These are phyloP conservation scores for Hymenoscyphus fructigenus DNA, from an alignment of 2,329 filamentous ascomycete genomes.

Conservation along the genomic window DNA sequence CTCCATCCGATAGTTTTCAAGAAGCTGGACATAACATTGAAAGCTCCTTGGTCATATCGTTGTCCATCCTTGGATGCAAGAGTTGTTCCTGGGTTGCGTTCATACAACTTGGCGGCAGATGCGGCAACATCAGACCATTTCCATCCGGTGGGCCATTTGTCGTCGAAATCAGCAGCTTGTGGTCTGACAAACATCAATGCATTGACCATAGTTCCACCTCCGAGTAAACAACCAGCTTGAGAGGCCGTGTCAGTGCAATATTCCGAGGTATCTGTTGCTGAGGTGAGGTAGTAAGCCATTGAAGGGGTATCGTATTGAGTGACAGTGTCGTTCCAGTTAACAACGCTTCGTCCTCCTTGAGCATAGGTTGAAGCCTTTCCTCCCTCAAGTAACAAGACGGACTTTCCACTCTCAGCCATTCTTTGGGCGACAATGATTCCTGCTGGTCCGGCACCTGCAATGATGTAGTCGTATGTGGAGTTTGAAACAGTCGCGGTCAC, in stretches of 20 bases:
- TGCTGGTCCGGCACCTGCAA: slow-evolving; percentile 62
- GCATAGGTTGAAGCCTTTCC: slow-evolving; percentile 24
- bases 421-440: slow-evolving; percentile 56
- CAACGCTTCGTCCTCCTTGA: slow-evolving; percentile 22
- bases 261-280: slow-evolving; percentile 52
- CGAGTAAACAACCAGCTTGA: slow-evolving; percentile 69
- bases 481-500: slow-evolving; percentile 25
- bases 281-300: slow-evolving; percentile 63
- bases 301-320: slow-evolving; percentile 70
- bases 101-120: slow-evolving; percentile 61
- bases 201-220: slow-evolving; percentile 56
- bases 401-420: slow-evolving; percentile 47
- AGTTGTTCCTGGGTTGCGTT: slow-evolving; percentile 66
- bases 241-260: slow-evolving; percentile 50
- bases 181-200: slow-evolving; percentile 67
- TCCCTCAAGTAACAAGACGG: slow-evolving; percentile 44
- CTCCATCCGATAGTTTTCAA: slow-evolving; percentile 55
- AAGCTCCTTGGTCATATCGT: slow-evolving; percentile 64
- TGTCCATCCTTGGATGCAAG: slow-evolving; percentile 63
- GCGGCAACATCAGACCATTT: slow-evolving; percentile 59
- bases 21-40: slow-evolving; percentile 54
- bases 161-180: slow-evolving; percentile 64
- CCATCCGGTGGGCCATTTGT: slow-evolving; percentile 67
- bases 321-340: slow-evolving; percentile 37
- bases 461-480: slow-evolving; percentile 58